Evolutionary conservation across 805 yeast species (phyloP).

Genomic region (Metschnikowia kunwiensis): DNA sequence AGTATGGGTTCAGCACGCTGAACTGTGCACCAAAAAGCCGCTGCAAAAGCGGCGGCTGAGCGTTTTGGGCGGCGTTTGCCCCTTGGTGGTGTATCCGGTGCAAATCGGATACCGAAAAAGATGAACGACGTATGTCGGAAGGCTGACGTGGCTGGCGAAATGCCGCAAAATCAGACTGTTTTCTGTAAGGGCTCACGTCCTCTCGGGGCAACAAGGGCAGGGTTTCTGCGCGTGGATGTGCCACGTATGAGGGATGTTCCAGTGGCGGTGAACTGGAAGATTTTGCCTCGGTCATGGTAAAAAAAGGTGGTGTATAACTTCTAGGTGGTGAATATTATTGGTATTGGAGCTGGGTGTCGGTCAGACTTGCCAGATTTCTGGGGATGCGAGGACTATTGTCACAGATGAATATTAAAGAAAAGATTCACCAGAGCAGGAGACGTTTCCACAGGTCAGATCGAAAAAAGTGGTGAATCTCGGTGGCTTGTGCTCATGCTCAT

Average conservation of each 20-base stretch:
- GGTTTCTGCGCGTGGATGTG: slow-evolving; percentile 6
- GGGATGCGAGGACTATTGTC: no score
- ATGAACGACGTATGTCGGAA: slow-evolving; percentile 13
- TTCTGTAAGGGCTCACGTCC: neutral
- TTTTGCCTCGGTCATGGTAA: slow-evolving; percentile 1
- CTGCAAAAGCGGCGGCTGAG: slow-evolving; percentile 26
- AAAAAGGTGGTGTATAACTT: no score
- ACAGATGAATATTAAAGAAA: no score
- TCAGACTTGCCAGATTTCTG: no score
- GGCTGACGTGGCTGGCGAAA: slow-evolving; percentile 4
- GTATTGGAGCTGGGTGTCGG: no score
- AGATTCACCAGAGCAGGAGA: no score
- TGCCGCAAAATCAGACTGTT: neutral
- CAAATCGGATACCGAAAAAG: slow-evolving; percentile 18
- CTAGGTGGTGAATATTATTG: no score
- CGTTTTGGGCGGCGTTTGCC: neutral
- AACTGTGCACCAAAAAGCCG: slow-evolving; percentile 27
- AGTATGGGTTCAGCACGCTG: slow-evolving; percentile 31
- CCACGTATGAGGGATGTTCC: neutral
- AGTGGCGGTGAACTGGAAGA: neutral
- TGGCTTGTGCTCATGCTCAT: no score
- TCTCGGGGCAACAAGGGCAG: slow-evolving; percentile 8
- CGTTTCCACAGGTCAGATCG: no score
- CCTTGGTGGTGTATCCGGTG: slow-evolving; percentile 8
- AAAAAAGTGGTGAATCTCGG: no score